These are phyloP conservation scores for Panaeolus cyanescens DNA, from an alignment of 768 basidiomycete species.

Conservation along the genomic window DNA sequence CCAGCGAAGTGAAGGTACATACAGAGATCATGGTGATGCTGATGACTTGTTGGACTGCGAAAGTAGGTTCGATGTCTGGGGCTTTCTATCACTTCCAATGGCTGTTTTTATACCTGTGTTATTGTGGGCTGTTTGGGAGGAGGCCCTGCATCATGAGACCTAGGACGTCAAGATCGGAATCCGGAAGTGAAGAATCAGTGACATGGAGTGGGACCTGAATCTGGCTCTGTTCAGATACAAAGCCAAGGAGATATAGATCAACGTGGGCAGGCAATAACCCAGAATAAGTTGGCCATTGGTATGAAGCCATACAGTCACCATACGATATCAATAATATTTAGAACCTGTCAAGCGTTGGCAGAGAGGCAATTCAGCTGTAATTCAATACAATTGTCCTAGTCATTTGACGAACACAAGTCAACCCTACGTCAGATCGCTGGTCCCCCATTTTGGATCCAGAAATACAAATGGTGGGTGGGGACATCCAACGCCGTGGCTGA, in stretches of 20 bases:
- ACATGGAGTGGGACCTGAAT: neutral
- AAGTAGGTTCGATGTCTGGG: neutral
- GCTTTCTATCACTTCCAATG: neutral
- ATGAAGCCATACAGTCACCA: neutral
- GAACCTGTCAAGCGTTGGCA: neutral
- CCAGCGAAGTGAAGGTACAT: neutral
- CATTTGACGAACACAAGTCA: neutral
- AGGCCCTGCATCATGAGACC: neutral
- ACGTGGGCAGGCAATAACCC: neutral
- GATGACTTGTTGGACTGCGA: neutral
- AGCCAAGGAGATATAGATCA: neutral
- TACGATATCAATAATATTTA: neutral
- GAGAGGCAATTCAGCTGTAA: conserved; percentile 1
- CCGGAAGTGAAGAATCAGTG: neutral
- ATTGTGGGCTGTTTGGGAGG: neutral
- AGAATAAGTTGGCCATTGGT: neutral
- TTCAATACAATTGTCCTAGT: neutral
- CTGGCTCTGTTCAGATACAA: neutral
- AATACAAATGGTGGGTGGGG: neutral
- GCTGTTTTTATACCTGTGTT: neutral
- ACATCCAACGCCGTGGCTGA: neutral
- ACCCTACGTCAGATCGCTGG: neutral
- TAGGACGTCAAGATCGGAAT: neutral
- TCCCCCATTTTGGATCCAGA: neutral
- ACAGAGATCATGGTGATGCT: neutral